Evolutionary conservation across 805 yeast species (phyloP), one percentile per base, ranked within the genome.

Genomic region (Pachysolen tannophilus): DNA sequence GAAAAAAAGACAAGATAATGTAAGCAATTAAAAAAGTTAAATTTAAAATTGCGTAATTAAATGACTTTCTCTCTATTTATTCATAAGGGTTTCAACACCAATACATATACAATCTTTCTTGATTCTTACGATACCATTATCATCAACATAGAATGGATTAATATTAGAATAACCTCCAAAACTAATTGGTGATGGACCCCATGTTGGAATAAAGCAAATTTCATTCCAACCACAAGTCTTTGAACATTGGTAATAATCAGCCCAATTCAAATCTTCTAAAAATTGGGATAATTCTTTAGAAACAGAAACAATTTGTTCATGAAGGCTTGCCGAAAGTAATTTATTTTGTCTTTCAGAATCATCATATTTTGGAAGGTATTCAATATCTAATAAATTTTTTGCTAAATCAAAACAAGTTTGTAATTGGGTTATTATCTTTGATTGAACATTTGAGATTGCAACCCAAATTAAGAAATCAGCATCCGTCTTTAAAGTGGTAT

Each of bases 131-230:
- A 23, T 23, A 23, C 26, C 26, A 11, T 23, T 11, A 8, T 23
- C 26, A 23, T 23, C 26, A 8, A 23, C 26, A 7, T 23, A 23
- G n/a, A n/a, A n/a, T n/a, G n/a, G n/a, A n/a, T n/a, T n/a, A n/a
- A n/a, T n/a, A 23, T 23, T 11, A 14, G 26, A 23, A 11, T 42
- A 43, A 15, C 40, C 45, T 1, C 59, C 58, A 67, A 71, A 63
- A 1, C 71, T 69, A 17, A 72, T 29, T 4, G 78, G 78, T 1
- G 68, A 55, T 3, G 80, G 81, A 1, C 67, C 82, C 81, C 81
- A 74, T 0, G 78, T 67, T 2, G 81, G 81, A 11, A 72, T 63
- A 37, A 61, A 73, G 43, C 82, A 76, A 3, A 72, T 46, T 42
- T 71, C 75, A 43, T 70, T 65, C 53, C 55, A 50, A 0, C 44